Base-by-base conservation (phyloP, 1,139 yeast genomes). In the Yamadazyma membranifaciens region DNA sequence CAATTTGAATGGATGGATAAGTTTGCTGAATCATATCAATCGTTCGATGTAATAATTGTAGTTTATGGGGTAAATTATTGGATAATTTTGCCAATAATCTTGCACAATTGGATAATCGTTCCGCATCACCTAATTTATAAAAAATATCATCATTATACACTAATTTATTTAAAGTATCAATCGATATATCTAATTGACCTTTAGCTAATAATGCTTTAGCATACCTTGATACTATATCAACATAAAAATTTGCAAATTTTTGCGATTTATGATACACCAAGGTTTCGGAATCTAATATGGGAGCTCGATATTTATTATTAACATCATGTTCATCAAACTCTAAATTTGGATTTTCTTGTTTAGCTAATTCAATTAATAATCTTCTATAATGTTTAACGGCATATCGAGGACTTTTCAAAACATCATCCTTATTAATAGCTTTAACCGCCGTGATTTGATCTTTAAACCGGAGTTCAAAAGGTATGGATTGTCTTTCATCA, bases 361-460 rank as follows among this genome's bases (percentile, higher is more conserved):
- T 59, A 7, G 73, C 73, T 42, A 70, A 46, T 37, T 69, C 67
- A 14, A 68, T 54, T 41, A 72, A 56, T 4, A 72, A 48, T 45
- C 73, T 51, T 38, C 75, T 55, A 46, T 72, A 72, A 50, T 72
- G 77, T 44, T 72, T 72, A 2, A 64, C 73, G 1, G 78, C 74
- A 47, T 65, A 61, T 31, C 73, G 55, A 3, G 78, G 77, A 43
- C 72, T 65, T 38, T 56, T 56, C 42, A 71, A 56, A 11, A 68
- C 74, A 44, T 72, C 78, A 48, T 72, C 77, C 46, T 72, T 72
- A 44, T 69, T 68, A 37, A 72, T 64, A 12, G 74, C 78, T 47
- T 66, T 69, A 14, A 70, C 76, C 1, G 73, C 64, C 9, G 62
- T 59, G 38, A 67, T 52, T 45, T 67, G 73, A 47, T 70, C 57